Evolutionary conservation across 306 rosid species (phyloP), one percentile per base, ranked within the genome.

Genomic region (Cucurbita pepo): DNA sequence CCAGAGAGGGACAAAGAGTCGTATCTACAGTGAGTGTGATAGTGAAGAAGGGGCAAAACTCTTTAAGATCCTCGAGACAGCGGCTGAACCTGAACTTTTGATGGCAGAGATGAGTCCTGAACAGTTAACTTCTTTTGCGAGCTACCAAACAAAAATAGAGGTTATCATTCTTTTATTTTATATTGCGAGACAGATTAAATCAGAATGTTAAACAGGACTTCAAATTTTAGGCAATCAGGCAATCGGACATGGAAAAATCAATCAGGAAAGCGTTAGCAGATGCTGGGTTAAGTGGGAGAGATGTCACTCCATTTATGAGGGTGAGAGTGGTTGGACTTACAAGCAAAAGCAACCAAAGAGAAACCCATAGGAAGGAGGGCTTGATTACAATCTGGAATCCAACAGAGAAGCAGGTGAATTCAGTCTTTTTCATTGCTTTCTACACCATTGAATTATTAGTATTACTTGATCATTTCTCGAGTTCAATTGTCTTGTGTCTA

Each of bases 81-180:
- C 96, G 16, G 90, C 79, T 15, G 94, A 93, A 74, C 98, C 98
- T 30, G 98, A 90, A 83, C 81, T 86, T 79, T 76, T 90, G 70
- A 88, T 93, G 98, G 97, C 96, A 53, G 97, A 85, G 83, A 90
- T 93, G 98, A 90, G 91, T 78, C 82, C 88, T 41, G 96, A 87
- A 61, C 97, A 93, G 74, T 84, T 93, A 40, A 85, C 53, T 78
- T 84, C 91, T 75, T 93, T 90, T 77, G 58, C 88, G 44, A 85
- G 84, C 61, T 93, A 86, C 79, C 86, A 85, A 83, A 82, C 87
- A 63, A 93, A 88, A 78, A 66, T 90, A 55, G 84, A 90, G 88
- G 98, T 93, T 50, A 72, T 85, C 67, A 75, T 69, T 48, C 13
- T 21, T 21, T 50, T 50, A 50, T 14, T 50, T 50, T 50, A 50